Base-by-base conservation (phyloP, 2,329 filamentous ascomycete species). In the Raffaelea albimanens region DNA sequence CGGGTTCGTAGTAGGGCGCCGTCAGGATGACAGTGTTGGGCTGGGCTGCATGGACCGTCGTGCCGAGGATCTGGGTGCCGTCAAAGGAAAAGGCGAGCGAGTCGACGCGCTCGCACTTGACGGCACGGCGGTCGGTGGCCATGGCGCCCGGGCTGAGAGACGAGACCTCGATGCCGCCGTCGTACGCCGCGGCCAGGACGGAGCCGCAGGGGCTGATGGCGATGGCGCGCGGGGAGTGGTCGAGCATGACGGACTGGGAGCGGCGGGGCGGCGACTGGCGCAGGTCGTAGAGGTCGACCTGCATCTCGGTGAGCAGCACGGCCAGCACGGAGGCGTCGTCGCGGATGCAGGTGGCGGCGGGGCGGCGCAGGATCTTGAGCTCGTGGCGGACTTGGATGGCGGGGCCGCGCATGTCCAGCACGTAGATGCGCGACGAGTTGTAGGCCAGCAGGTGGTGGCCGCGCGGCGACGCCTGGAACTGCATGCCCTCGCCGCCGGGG, bases 81-180 rank as follows among this genome's bases (percentile, higher is more conserved):
- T 91, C 85, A 45, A 76, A 76, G 0, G 86, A 90, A 59, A 93
- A 93, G 3, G 80, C 74, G 43, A 93, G 66, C 3, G 79, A 72
- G 59, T 91, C 86, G 4, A 90, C 83, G 2, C 75, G 76, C 58
- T 86, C 82, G 58, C 86, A 91, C 58, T 89, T 87, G 49, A 91
- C 85, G 11, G 85, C 78, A 55, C 87, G 75, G 57, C 83, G 75
- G 55, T 89, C 83, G 0, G 78, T 85, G 13, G 76, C 64, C 23
- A 83, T 58, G 22, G 78, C 80, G 46, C 72, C 76, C 2, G 82
- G 71, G 43, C 78, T 78, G 36, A 95, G 68, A 5, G 87, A 85
- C 23, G 86, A 82, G 0, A 95, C 85, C 62, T 95, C 89, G 52
- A 95, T 90, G n/a, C 86, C 87, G 47, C 86, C 85, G 58, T 88